Evolutionary conservation across 1,284 basidiomycete species (phyloP), one percentile per base, ranked within the genome.

Genomic region (Trametes versicolor): DNA sequence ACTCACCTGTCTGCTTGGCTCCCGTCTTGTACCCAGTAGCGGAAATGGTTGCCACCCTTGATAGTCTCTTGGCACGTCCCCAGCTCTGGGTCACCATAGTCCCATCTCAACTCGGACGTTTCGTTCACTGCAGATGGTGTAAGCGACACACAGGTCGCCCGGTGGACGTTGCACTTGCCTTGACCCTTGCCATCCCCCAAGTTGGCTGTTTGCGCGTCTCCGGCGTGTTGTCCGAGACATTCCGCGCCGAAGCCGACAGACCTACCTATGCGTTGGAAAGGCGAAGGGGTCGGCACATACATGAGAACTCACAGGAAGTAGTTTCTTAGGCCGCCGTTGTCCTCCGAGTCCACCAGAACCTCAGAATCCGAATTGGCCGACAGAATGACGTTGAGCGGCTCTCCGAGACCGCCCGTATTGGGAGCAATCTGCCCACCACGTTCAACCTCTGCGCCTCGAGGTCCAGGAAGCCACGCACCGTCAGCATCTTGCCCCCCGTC

Each of bases 381-480:
- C 36, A 98, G 80, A 74, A 98, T 95, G 61, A 87, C 84, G 71
- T 99, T 98, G 62, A 98, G 79, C 3, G 96, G 97, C 79, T 98
- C 97, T 47, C 94, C 93, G 60, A 93, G 86, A 9, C 94, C 93
- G 56, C 81, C 74, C 17, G 94, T 92, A 72, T 82, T 89, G 21
- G 95, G 69, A 50, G 62, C 65, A n/a, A 68, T 57, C 63, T 61
- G 34, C 17, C 7, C 29, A 43, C 1, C 65, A 51, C n/a, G 25
- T 27, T 39, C 57, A 60, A 39, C 52, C 17, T 23, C 49, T 45
- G 48, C 58, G 17, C 32, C n/a, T 23, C 6, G 41, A 4, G 32
- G 2, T 57, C 32, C 17, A 39, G 8, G 29, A 29, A 48, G 15
- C 1, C 41, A 71, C 82, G 60, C 59, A 86, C 84, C 41, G 85